Conservation (phyloP, 2,329 filamentous ascomycete species). For the Sclerotinia glacialis region DNA sequence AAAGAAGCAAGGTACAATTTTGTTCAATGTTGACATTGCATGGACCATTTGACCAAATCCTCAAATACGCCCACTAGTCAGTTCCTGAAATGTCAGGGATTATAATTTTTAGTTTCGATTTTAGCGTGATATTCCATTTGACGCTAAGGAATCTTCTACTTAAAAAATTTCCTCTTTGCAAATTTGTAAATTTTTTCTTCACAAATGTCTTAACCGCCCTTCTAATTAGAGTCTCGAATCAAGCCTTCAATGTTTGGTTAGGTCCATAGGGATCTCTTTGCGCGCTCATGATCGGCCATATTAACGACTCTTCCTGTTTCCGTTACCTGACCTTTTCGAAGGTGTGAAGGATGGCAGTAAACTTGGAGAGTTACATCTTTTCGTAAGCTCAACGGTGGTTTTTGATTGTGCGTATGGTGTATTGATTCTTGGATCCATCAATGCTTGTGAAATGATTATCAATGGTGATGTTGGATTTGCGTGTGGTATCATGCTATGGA, state of each 20-base stretch:
- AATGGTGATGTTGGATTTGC: neutral
- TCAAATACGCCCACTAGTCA: too few species aligned
- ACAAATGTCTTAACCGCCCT: conserved; percentile 74
- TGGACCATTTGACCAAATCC: conserved; percentile 2
- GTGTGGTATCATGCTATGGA: neutral
- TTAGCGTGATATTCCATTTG: conserved; percentile 11
- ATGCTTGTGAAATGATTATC: neutral
- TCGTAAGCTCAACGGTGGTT: neutral
- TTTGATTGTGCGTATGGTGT: neutral
- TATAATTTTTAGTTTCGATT: neutral
- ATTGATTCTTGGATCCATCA: neutral
- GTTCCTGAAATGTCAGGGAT: conserved; percentile 14
- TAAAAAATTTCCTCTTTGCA: conserved; percentile 20
- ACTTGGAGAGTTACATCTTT: conserved; percentile 48
- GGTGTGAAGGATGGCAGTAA: conserved; percentile 53
- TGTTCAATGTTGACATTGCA: conserved; percentile 16
- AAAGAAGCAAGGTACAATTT: neutral
- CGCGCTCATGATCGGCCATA: conserved; percentile 99
- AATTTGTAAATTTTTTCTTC: conserved; percentile 22
- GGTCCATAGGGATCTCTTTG: conserved; percentile 73
- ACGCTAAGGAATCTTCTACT: conserved; percentile 22
- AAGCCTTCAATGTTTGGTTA: conserved; percentile 92
- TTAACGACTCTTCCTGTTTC: conserved; percentile 69
- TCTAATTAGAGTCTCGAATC: conserved; percentile 99
- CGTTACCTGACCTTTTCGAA: conserved; percentile 58